These are phyloP conservation scores for Nicotiana benthamiana DNA, from an alignment of 257 asterid genomes.

Conservation along the genomic window DNA sequence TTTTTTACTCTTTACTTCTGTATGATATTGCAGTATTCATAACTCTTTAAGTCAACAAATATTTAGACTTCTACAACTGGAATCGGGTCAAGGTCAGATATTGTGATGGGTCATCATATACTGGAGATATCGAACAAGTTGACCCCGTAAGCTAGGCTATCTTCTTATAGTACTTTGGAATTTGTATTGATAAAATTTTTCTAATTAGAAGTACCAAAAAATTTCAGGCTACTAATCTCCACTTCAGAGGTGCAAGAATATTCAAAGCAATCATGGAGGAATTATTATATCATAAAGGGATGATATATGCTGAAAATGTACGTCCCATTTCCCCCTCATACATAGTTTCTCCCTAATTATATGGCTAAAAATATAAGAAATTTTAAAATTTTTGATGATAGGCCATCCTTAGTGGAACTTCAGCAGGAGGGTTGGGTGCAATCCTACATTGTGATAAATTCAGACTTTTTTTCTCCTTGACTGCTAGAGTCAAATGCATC, in stretches of 20 bases:
- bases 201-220: too few species aligned
- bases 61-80: constrained; percentile 82
- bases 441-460: constrained; percentile 35
- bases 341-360: too few species aligned
- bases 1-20: not conserved
- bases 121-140: constrained; percentile 56
- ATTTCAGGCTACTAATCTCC: too few species aligned
- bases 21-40: too few species aligned
- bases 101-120: constrained; percentile 85
- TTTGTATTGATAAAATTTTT: too few species aligned
- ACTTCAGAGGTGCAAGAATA: not conserved
- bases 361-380: too few species aligned
- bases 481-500: constrained; percentile 23
- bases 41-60: not conserved
- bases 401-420: constrained; percentile 2
- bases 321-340: too few species aligned
- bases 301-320: not conserved
- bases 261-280: not conserved
- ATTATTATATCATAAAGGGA: not conserved
- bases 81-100: constrained; percentile 77
- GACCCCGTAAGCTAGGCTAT: too few species aligned
- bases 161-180: too few species aligned
- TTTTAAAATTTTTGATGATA: not conserved
- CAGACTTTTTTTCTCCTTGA: constrained; percentile 9
- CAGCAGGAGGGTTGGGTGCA: constrained; percentile 12